phyloP scores from a whole-genome alignment of 441 rosid genomes.

The Populus tomentosa region DNA sequence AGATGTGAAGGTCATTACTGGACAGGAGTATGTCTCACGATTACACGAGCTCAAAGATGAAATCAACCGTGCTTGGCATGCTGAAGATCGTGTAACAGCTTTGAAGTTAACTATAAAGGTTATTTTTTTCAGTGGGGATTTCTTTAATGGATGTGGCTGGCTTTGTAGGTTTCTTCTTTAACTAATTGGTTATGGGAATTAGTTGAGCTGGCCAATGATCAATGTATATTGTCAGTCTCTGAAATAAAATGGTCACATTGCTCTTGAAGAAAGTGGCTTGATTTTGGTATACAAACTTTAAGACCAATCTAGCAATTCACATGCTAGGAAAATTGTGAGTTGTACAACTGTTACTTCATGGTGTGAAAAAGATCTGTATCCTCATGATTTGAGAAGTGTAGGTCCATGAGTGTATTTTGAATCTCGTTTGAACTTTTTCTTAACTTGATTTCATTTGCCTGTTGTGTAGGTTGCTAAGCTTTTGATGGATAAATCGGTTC shows the following conservation, averaged over 20 bases:
- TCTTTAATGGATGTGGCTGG: background rate
- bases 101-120: constrained; percentile 86
- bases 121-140: background rate
- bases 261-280: constrained; percentile 7
- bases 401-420: background rate
- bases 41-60: constrained; percentile 76
- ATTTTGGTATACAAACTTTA: background rate
- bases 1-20: constrained; percentile 44
- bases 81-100: constrained; percentile 70
- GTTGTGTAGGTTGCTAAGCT: constrained; percentile 80
- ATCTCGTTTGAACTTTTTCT: constrained; percentile 6
- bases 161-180: background rate
- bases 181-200: background rate
- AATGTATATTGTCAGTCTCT: constrained; percentile 10
- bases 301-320: background rate
- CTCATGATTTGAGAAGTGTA: constrained; percentile 7
- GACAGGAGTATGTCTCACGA: constrained; percentile 73
- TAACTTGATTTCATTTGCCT: constrained; percentile 15
- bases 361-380: background rate
- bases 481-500: constrained; percentile 87
- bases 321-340: background rate
- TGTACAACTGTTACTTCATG: background rate
- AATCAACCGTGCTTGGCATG: constrained; percentile 67
- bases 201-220: constrained; percentile 9
- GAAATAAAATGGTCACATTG: background rate